Evolutionary conservation across 2,329 filamentous ascomycete genomes (phyloP).

Genomic region (Drechslerella dactyloides): DNA sequence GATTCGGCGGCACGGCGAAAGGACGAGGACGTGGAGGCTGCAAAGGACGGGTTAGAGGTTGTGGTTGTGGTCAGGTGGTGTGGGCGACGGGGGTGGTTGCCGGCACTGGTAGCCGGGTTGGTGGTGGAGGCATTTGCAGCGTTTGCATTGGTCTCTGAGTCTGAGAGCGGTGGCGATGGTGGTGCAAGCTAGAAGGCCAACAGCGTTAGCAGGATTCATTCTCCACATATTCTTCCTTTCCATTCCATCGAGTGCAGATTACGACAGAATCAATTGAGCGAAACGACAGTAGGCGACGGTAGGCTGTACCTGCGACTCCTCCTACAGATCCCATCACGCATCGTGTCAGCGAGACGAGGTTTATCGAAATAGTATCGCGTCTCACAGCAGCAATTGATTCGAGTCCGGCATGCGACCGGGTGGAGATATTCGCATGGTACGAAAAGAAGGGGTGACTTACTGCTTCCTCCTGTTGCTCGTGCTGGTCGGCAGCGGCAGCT

Average conservation of each 20-base stretch:
- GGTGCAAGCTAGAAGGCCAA: slow-evolving; percentile 16
- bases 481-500: slow-evolving; percentile 25
- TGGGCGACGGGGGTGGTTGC: slow-evolving; percentile 31
- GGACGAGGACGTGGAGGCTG: slow-evolving; percentile 38
- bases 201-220: slow-evolving; percentile 9
- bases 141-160: slow-evolving; percentile 31
- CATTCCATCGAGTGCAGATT: too few species aligned
- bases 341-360: neutral
- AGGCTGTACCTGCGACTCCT: neutral
- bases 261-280: neutral
- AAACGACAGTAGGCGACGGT: neutral
- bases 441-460: slow-evolving; percentile 18
- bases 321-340: neutral
- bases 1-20: slow-evolving; percentile 35
- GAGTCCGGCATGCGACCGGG: neutral
- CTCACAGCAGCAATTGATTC: neutral
- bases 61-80: slow-evolving; percentile 36
- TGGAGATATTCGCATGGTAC: neutral
- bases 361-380: neutral
- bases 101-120: neutral
- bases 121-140: slow-evolving; percentile 7
- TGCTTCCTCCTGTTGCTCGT: slow-evolving; percentile 15
- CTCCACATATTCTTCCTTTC: slow-evolving; percentile 4
- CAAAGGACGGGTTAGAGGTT: slow-evolving; percentile 31
- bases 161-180: slow-evolving; percentile 40